These are phyloP conservation scores for Venturia pyrina DNA, from an alignment of 2,329 filamentous ascomycete genomes.

Conservation along the genomic window DNA sequence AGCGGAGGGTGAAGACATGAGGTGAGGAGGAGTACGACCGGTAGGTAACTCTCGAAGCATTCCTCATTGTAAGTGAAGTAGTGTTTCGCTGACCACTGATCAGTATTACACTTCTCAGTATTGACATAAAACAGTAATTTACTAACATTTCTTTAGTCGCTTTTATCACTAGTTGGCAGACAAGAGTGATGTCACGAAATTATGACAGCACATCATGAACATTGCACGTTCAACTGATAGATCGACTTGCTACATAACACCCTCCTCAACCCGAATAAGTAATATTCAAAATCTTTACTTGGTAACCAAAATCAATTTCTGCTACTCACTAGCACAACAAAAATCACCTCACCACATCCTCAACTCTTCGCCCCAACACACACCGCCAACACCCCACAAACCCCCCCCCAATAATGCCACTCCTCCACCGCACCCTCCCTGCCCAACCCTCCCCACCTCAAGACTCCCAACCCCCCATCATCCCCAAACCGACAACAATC, in stretches of 20 bases:
- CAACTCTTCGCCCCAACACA: too few relatives aligned
- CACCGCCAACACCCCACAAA: too few relatives aligned
- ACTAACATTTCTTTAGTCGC: not conserved
- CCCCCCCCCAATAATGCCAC: too few relatives aligned
- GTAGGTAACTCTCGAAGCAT: not conserved
- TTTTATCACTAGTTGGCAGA: not conserved
- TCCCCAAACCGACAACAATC: not conserved
- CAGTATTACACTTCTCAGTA: too few relatives aligned
- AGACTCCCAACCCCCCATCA: not conserved
- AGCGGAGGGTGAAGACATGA: not conserved
- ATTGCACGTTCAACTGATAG: not conserved
- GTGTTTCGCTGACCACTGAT: not conserved
- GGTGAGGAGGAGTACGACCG: not conserved
- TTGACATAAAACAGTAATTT: not conserved
- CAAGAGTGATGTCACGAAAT: not conserved
- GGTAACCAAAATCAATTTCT: not conserved
- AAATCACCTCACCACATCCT: not conserved
- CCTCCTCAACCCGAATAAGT: too few relatives aligned
- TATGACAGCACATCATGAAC: not conserved
- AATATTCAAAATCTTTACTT: too few relatives aligned
- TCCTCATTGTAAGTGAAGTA: not conserved
- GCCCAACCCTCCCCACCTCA: not conserved
- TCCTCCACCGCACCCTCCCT: too few relatives aligned
- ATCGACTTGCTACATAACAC: not conserved
- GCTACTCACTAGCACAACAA: not conserved